phyloP scores from a whole-genome alignment of 345 rosid genomes.

The Salix koriyanagi region DNA sequence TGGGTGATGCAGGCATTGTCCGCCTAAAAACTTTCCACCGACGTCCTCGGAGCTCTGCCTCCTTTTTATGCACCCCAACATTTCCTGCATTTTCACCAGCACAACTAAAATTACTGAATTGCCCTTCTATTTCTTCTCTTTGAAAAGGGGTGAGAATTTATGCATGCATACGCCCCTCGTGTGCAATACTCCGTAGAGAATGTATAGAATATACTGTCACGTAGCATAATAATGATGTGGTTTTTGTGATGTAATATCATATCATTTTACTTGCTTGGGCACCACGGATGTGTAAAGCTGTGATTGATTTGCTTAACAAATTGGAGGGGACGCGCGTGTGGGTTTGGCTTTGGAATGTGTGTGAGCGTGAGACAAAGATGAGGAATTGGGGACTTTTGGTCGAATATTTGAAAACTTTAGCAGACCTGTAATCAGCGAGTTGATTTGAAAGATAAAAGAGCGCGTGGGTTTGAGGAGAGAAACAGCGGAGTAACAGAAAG shows the following conservation, averaged over 20 bases:
- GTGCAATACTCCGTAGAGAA: not conserved
- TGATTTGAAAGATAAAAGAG: not conserved
- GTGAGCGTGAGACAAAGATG: too few relatives aligned
- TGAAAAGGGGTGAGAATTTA: not conserved
- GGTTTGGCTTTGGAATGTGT: too few relatives aligned
- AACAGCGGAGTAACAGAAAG: not conserved
- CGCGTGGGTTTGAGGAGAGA: not conserved
- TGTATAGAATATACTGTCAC: not conserved
- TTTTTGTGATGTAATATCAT: not conserved
- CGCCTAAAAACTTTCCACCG: slow-evolving; percentile 8
- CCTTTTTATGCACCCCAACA: slow-evolving; percentile 17
- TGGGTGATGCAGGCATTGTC: slow-evolving; percentile 13
- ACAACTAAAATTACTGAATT: not conserved
- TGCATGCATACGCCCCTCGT: not conserved
- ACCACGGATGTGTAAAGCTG: not conserved
- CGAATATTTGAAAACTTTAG: too few relatives aligned
- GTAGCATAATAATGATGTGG: not conserved
- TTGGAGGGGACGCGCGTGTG: not conserved
- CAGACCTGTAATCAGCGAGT: not conserved
- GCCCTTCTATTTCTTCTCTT: too few relatives aligned
- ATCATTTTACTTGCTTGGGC: not conserved
- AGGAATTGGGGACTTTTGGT: too few relatives aligned
- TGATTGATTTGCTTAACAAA: not conserved
- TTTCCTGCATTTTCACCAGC: slow-evolving; percentile 11
- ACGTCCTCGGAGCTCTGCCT: slow-evolving; percentile 18